phyloP scores from a whole-genome alignment of 2,329 filamentous ascomycete genomes.

The Dryadomyces sulphureus region DNA sequence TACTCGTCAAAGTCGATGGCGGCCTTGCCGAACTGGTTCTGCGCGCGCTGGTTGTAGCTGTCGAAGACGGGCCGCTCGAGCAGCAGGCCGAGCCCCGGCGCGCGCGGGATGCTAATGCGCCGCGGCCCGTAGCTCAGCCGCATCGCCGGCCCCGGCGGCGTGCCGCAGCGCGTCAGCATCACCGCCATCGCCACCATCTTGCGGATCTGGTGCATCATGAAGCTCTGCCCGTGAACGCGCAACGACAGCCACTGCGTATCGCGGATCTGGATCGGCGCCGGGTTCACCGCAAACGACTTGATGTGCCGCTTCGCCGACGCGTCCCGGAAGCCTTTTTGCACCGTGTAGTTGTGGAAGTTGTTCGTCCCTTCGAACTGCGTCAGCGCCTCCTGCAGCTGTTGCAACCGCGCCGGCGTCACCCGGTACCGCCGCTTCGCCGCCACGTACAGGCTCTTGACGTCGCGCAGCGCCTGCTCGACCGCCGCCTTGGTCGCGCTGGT shows the following conservation, averaged over 20 bases:
- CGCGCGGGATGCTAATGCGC: slow-evolving; percentile 83
- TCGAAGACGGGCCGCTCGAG: slow-evolving; percentile 88
- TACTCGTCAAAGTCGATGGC: slow-evolving; percentile 67
- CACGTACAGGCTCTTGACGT: slow-evolving; percentile 70
- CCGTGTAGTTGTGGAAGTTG: slow-evolving; percentile 97
- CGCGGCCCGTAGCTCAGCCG: slow-evolving; percentile 55
- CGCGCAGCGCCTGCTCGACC: slow-evolving; percentile 51
- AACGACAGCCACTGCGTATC: slow-evolving; percentile 91
- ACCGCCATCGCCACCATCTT: slow-evolving; percentile 96
- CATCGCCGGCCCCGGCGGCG: slow-evolving; percentile 56
- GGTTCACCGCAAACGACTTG: slow-evolving; percentile 74
- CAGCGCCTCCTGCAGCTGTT: slow-evolving; percentile 62
- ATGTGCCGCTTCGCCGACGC: slow-evolving; percentile 80
- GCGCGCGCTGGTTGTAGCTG: slow-evolving; percentile 65
- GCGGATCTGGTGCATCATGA: slow-evolving; percentile 99
- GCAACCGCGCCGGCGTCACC: slow-evolving; percentile 54
- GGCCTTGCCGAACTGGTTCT: slow-evolving; percentile 45
- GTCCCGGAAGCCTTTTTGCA: slow-evolving; percentile 71
- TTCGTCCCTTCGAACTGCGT: slow-evolving; percentile 65
- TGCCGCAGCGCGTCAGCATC: slow-evolving; percentile 70
- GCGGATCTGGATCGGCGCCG: slow-evolving; percentile 65
- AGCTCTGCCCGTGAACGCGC: slow-evolving; percentile 93
- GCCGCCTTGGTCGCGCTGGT: slow-evolving; percentile 14
- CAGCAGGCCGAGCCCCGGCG: slow-evolving; percentile 73
- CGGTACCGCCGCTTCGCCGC: slow-evolving; percentile 75